A percentile compares a stretch with the other conserved stretches of the same genome.
phyloP scores from a whole-genome alignment of 2,329 filamentous ascomycete species.

The Ophiostoma ips region DNA sequence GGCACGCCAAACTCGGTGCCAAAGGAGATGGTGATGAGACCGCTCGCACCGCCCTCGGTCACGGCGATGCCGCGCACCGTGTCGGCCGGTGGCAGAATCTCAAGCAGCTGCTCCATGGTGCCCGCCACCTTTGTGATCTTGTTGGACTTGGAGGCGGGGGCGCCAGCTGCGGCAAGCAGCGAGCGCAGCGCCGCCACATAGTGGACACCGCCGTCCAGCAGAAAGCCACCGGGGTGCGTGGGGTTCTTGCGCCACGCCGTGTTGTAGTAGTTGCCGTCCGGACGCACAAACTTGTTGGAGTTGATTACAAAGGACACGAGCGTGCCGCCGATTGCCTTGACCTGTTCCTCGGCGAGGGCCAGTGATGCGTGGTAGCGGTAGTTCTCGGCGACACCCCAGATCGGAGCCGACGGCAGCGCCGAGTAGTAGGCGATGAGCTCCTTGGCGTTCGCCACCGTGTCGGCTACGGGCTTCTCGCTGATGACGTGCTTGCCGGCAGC shows the following conservation, averaged over 20 bases:
- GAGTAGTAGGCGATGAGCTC: conserved; percentile 20
- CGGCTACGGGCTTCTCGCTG: conserved; percentile 54
- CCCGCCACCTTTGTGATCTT: conserved; percentile 36
- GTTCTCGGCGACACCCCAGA: conserved; percentile 58
- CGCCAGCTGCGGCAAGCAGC: conserved; percentile 35
- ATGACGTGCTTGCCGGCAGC: conserved; percentile 56
- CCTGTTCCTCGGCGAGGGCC: conserved; percentile 13
- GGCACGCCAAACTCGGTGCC: conserved; percentile 20
- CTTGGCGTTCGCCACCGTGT: conserved; percentile 27
- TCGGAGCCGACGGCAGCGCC: conserved; percentile 18
- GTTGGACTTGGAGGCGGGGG: conserved; percentile 12
- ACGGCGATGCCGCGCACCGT: conserved; percentile 42
- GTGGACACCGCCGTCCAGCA: conserved; percentile 66
- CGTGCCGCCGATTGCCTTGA: conserved; percentile 17
- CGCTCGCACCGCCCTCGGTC: conserved; percentile 17
- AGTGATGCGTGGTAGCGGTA: conserved; percentile 36
- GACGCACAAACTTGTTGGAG: conserved; percentile 29
- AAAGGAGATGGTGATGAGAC: conserved; percentile 18
- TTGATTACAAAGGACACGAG: conserved; percentile 26
- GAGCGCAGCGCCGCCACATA: conserved; percentile 48
- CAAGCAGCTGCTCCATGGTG: conserved; percentile 38
- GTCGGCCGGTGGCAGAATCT: conserved; percentile 50
- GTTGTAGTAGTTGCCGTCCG: conserved; percentile 31
- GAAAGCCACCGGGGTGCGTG: conserved; percentile 59
- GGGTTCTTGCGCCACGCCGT: conserved; percentile 52